Evolutionary conservation across 2,329 filamentous ascomycete species (phyloP), one percentile per base, ranked within the genome.

Genomic region (Exophiala phaeomuriformis): DNA sequence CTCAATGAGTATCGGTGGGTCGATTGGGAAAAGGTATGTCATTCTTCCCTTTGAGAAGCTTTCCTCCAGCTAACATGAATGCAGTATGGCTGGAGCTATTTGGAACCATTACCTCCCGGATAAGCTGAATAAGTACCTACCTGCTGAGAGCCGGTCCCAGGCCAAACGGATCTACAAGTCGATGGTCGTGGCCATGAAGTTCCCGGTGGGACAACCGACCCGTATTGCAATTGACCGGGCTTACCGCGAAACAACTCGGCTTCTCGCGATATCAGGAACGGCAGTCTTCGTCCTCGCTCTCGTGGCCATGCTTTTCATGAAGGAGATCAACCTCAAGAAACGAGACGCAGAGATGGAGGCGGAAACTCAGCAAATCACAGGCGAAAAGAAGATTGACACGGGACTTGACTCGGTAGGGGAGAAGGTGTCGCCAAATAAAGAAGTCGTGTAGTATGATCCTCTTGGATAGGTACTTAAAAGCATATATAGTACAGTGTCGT

Each of bases 241-340:
- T 4, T 78, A 77, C 54, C 67, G 66, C 49, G 64, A 74, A 43
- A 69, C 71, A 0, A 75, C 78, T 63, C 62, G 69, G 2, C 56
- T 77, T 29, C 65, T 78, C 4, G 76, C 73, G 52, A 76, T 77
- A 45, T 71, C 73, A 1, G 75, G 74, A 19, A 43, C 40, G 7
- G 10, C 40, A 7, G 19, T 43, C 12, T 9, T 19, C 8, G 40
- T n/a, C 7, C n/a, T 36, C 7, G n/a, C n/a, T 7, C 7, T 36
- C n/a, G n/a, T 36, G 7, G n/a, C n/a, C 33, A 36, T 36, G 33
- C n/a, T 36, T 36, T 36, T 36, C 33, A 7, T 36, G 33, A 36
- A 36, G 33, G n/a, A 36, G 7, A n/a, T 36, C 7, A 36, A 36
- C n/a, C 33, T 36, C n/a, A n/a, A 36, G 33, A n/a, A 36, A n/a